Conservation (phyloP, 73 alveolate genomes). For the Tetrahymena borealis region DNA sequence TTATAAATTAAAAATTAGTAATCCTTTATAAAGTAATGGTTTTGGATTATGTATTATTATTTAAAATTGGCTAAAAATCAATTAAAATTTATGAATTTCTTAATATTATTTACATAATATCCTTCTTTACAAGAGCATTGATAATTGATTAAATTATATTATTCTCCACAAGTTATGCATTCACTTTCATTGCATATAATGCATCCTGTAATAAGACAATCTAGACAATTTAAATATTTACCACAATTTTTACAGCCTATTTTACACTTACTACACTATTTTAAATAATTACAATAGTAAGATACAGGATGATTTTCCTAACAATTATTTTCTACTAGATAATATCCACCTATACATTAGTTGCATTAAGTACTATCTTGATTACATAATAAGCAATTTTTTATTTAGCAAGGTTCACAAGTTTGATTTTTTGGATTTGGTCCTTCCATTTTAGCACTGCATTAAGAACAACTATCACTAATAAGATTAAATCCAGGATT, state of each 20-base stretch:
- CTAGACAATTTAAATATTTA: background rate
- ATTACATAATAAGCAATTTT: background rate
- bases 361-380: background rate
- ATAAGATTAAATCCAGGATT: background rate
- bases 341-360: background rate
- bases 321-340: background rate
- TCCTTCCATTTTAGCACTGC: background rate
- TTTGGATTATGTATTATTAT: background rate
- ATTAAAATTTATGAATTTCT: background rate
- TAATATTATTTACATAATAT: background rate
- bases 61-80: background rate
- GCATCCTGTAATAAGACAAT: background rate
- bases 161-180: background rate
- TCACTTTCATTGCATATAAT: background rate
- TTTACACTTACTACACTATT: background rate
- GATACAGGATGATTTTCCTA: background rate
- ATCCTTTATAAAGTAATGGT: background rate
- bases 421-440: background rate
- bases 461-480: background rate
- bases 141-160: background rate
- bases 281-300: background rate
- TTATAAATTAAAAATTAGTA: too few species aligned
- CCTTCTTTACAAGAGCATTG: background rate
- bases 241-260: background rate
- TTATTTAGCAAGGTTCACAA: background rate